Evolutionary conservation across 306 rosid genomes (phyloP).

Genomic region (Vigna unguiculata): DNA sequence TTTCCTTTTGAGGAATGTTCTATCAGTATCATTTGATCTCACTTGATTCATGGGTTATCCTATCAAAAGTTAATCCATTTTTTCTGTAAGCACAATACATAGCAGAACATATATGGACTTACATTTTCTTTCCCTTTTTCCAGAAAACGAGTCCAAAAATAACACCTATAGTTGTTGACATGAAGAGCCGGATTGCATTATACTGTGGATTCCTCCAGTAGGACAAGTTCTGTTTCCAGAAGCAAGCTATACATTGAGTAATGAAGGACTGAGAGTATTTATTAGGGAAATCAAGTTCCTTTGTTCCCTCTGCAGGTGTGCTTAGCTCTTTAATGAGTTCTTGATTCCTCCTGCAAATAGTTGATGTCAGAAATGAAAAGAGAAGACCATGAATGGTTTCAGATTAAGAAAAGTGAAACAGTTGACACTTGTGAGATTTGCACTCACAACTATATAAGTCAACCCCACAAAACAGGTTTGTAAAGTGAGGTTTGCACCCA

Average conservation of each 20-base stretch:
- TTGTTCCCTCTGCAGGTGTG: slow-evolving; percentile 52
- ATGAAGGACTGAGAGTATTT: slow-evolving; percentile 54
- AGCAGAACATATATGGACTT: slow-evolving; percentile 37
- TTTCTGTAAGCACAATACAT: slow-evolving; percentile 21
- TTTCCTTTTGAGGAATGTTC: slow-evolving; percentile 1
- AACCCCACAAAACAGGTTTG: no score
- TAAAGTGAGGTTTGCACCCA: no score
- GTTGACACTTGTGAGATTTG: no score
- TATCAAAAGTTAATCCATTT: neutral
- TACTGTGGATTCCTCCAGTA: slow-evolving; percentile 67
- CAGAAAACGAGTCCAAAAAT: slow-evolving; percentile 62
- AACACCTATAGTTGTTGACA: slow-evolving; percentile 45
- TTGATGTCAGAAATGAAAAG: slow-evolving; percentile 16
- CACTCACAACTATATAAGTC: no score
- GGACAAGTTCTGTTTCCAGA: slow-evolving; percentile 58
- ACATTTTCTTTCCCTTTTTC: slow-evolving; percentile 48
- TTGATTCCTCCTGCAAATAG: slow-evolving; percentile 53
- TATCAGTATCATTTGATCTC: slow-evolving; percentile 19
- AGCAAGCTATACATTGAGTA: slow-evolving; percentile 57
- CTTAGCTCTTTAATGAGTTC: slow-evolving; percentile 56
- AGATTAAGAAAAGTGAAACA: neutral
- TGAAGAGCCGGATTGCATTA: slow-evolving; percentile 49
- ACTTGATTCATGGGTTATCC: slow-evolving; percentile 35
- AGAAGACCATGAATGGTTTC: slow-evolving; percentile 25
- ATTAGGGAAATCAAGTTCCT: slow-evolving; percentile 53